Evolutionary conservation across 495 filamentous ascomycete species (phyloP).

Genomic region (Aspergillus panamensis): DNA sequence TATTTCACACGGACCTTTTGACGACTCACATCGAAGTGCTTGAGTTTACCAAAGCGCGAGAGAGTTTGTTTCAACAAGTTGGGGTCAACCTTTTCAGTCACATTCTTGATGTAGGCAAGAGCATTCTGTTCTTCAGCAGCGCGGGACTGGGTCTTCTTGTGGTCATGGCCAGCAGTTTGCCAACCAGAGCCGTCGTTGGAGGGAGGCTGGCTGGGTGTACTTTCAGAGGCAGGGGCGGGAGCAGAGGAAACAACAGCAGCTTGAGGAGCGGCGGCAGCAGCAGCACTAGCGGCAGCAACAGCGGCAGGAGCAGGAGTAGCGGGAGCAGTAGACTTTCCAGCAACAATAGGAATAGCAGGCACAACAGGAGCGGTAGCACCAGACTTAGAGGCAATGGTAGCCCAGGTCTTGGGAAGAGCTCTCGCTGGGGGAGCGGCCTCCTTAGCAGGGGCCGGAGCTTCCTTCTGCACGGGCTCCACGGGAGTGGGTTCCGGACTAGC

Average conservation of each 20-base stretch:
- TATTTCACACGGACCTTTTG: constrained; percentile 66
- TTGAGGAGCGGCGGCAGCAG: constrained; percentile 39
- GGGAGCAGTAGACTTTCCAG: constrained; percentile 38
- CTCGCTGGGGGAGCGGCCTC: constrained; percentile 50
- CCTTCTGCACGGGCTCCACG: constrained; percentile 34
- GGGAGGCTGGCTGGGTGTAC: constrained; percentile 44
- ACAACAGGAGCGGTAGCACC: constrained; percentile 39
- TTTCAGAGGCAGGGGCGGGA: constrained; percentile 37
- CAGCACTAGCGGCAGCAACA: constrained; percentile 42
- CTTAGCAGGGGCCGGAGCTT: constrained; percentile 44
- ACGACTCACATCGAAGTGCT: constrained; percentile 85
- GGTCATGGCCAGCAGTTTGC: constrained; percentile 74
- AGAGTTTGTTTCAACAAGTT: constrained; percentile 64
- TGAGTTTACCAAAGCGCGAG: constrained; percentile 70
- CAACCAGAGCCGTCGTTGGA: constrained; percentile 56
- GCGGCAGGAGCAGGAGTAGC: constrained; percentile 34
- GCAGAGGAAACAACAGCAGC: constrained; percentile 35
- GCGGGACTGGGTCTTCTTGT: constrained; percentile 76
- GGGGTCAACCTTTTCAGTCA: constrained; percentile 75
- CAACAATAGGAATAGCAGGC: constrained; percentile 36
- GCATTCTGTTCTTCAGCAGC: constrained; percentile 62
- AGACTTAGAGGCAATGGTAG: constrained; percentile 63
- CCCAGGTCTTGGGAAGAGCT: constrained; percentile 80
- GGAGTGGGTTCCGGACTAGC: constrained; percentile 49
- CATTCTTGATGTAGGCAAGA: constrained; percentile 88